These are phyloP conservation scores for Lepidium africanum DNA, from an alignment of 345 rosid genomes.

Conservation along the genomic window DNA sequence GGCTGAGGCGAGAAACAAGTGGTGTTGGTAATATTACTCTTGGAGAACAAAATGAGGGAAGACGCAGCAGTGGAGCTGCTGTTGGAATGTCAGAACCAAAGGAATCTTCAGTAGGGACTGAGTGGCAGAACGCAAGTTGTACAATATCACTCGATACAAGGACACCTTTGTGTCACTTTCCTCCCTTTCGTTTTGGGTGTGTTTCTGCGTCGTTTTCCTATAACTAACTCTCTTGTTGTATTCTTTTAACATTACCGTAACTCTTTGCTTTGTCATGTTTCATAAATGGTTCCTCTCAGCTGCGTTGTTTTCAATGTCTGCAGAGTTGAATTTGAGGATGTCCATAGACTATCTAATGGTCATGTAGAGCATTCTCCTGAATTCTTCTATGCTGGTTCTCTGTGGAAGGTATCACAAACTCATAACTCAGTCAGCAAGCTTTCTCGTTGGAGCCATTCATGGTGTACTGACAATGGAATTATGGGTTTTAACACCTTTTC, in stretches of 20 bases:
- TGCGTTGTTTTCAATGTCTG: not conserved
- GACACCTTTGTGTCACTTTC: conserved; percentile 92
- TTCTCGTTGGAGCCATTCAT: not conserved
- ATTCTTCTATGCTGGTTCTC: conserved; percentile 88
- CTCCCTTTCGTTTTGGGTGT: conserved; percentile 98
- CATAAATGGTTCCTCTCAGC: not conserved
- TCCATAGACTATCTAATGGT: conserved; percentile 82
- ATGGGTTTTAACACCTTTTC: conserved; percentile 18
- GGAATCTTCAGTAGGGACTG: conserved; percentile 50
- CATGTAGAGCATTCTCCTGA: conserved; percentile 97
- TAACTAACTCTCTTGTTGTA: not conserved
- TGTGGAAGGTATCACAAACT: conserved; percentile 80
- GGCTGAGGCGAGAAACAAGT: conserved; percentile 71
- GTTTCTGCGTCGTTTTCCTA: conserved; percentile 6
- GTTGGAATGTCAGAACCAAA: conserved; percentile 61
- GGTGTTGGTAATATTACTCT: conserved; percentile 35
- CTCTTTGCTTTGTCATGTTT: conserved; percentile 12
- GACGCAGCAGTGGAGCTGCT: conserved; percentile 41
- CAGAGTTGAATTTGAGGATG: conserved; percentile 88
- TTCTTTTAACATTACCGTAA: not conserved
- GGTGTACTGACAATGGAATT: not conserved
- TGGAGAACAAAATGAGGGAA: conserved; percentile 55
- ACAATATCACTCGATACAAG: conserved; percentile 85
- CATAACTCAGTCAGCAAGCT: not conserved
- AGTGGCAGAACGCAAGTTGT: conserved; percentile 66